Evolutionary conservation across 2,329 filamentous ascomycete genomes (phyloP), one percentile per base, ranked within the genome.

Genomic region (Diaporthe citri): DNA sequence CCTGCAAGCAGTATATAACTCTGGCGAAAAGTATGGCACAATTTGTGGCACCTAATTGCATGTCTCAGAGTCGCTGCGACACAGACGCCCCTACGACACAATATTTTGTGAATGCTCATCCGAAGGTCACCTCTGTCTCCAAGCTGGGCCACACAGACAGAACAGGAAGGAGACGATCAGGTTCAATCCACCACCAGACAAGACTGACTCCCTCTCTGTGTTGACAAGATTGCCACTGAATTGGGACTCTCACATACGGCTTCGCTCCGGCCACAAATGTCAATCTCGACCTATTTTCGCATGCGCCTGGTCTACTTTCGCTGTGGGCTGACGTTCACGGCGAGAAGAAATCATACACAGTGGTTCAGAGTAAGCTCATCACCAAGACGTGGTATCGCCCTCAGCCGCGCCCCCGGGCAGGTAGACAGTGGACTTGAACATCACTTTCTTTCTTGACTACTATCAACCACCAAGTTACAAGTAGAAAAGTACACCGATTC

Each of bases 401-500:
- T 13, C 39, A 31, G 2, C 17, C 25, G 25, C 5, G 17, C 59
- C 9, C 22, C 41, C 2, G 2, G 34, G 4, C 4, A 17, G 15
- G 17, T 31, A 34, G 17, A 46, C 12, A 41, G 31, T 52, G 64
- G 46, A 52, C 64, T 67, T 52, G 48, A 36, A 41, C 64, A 69
- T 69, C 48, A 69, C 64, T 55, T 41, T 69, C 62, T 52, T 67
- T 67, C 64, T 69, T 69, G 48, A 69, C 64, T 69, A 55, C 64
- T 41, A 55, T 41, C 64, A 55, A 55, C 64, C 64, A 55, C 48
- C 48, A 41, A 64, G 59, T 60, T 69, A 55, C 46, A 69, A 69
- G 64, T 69, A 55, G 64, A 69, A 52, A 69, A 69, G 64, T 55
- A 69, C 64, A 69, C 48, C 48, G 31, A 69, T 55, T 69, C 48